Evolutionary conservation across 331 rosid genomes (phyloP).

Genomic region (Quercus phellos): DNA sequence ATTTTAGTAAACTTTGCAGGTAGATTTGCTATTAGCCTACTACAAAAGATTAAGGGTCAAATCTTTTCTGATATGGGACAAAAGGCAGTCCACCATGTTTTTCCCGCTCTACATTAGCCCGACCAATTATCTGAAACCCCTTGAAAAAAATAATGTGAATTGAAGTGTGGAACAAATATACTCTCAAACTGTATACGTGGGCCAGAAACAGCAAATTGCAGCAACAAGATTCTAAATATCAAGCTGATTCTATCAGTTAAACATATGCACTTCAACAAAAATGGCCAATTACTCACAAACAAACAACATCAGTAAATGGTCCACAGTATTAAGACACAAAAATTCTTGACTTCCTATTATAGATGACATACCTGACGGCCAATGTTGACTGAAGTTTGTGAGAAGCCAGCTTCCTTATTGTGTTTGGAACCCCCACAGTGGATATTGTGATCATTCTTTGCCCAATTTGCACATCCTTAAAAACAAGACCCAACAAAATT

Average conservation of each 20-base stretch:
- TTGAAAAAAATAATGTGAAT: constrained; percentile 7
- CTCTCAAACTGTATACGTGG: constrained; percentile 3
- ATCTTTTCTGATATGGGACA: neutral
- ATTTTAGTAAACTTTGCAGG: neutral
- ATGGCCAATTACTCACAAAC: constrained; percentile 5
- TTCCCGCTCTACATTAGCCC: constrained; percentile 1
- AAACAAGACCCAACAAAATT: constrained; percentile 19
- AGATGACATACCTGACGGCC: constrained; percentile 79
- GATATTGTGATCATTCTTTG: constrained; percentile 97
- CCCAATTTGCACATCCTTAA: constrained; percentile 85
- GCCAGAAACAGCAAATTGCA: neutral
- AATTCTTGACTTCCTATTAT: neutral
- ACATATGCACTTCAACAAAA: neutral
- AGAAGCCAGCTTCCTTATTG: constrained; percentile 83
- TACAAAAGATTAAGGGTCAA: neutral
- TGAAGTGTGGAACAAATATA: neutral
- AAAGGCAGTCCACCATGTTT: neutral
- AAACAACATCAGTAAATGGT: neutral
- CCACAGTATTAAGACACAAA: neutral
- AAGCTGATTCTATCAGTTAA: neutral
- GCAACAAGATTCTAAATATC: neutral
- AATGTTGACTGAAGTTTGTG: constrained; percentile 94
- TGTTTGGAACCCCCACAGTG: constrained; percentile 97
- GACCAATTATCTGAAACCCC: neutral
- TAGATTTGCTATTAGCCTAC: neutral